These are phyloP conservation scores for Lactifluus pinguis DNA, from an alignment of 768 basidiomycete genomes.

Conservation along the genomic window DNA sequence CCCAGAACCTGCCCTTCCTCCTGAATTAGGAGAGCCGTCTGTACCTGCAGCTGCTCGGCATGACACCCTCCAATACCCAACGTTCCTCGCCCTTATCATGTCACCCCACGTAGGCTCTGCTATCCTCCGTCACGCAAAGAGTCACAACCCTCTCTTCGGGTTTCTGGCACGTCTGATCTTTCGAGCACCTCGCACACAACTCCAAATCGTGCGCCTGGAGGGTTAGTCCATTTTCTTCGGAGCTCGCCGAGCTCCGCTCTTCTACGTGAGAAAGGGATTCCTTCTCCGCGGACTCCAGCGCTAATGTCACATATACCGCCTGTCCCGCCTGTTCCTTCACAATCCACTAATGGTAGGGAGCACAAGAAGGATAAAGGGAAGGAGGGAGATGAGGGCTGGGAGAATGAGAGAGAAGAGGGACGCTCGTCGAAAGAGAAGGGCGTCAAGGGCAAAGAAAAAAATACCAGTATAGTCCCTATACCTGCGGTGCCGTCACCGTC, in stretches of 20 bases:
- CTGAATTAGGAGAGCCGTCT: constrained; percentile 5
- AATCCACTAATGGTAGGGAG: constrained; percentile 23
- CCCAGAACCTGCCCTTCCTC: constrained; percentile 6
- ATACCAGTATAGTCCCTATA: not conserved
- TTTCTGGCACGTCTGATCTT: constrained; percentile 14
- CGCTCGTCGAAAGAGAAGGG: too few relatives aligned
- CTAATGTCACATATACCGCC: constrained; percentile 20
- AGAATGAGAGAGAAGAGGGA: too few relatives aligned
- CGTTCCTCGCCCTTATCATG: constrained; percentile 20
- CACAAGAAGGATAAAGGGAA: too few relatives aligned
- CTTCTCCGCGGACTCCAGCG: constrained; percentile 20
- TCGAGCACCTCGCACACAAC: constrained; percentile 5
- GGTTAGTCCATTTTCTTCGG: constrained; percentile 16
- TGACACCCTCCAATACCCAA: constrained; percentile 11
- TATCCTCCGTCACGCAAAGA: constrained; percentile 13
- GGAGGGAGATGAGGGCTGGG: too few relatives aligned
- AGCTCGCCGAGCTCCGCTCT: constrained; percentile 12
- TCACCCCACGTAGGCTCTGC: constrained; percentile 13
- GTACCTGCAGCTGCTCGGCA: not conserved
- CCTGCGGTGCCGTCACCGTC: not conserved
- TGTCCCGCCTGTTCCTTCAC: constrained; percentile 26
- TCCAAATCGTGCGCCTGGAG: constrained; percentile 11
- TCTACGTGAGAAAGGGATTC: constrained; percentile 16
- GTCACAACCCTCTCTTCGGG: constrained; percentile 9
- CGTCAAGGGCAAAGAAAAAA: constrained; percentile 7